Base-by-base conservation (phyloP, 2,329 filamentous ascomycete species). In the Beauveria australis region DNA sequence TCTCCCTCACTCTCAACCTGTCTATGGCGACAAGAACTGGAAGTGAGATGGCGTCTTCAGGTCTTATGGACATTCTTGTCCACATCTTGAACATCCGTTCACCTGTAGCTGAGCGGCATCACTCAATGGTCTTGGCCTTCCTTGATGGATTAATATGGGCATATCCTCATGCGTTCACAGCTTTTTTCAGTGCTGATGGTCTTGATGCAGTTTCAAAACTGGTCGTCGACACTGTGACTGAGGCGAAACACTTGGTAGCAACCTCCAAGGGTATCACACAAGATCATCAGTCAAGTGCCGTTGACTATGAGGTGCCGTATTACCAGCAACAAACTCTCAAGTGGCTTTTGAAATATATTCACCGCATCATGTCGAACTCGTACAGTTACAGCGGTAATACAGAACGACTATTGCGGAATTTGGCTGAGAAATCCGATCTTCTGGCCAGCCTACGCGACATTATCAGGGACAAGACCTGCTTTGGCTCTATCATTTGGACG, bases 401-500 rank as follows among this genome's bases (percentile, higher is more conserved):
- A 60, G 94, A 97, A 71, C 88, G 94, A 41, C 79, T 97, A 5
- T 79, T 99, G 67, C 86, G 95, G 59, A 99, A 97, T 69, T 77
- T 99, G 62, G 95, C 97, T 53, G 95, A 99, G 73, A 96, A 94
- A 49, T 89, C 92, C 26, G 89, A 89, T 63, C 80, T 99, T 51
- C 80, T 99, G 51, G 82, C 80, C 24, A 91, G 89, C 61, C 80
- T 99, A 55, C 87, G 90, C 59, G 81, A 86, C 43, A 90, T 99
- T 51, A 89, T 97, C 64, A 86, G 88, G 64, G 89, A 96, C 67
- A 87, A 89, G 43, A 79, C 79, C 57, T 80, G 87, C 43, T 99
- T 92, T 71, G 94, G 94, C 14, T 94, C 93, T 2, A 88, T 94
- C 62, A 91, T 97, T 5, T 99, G 94, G 94, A 96, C 92, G 53